These are phyloP conservation scores for Austroboletus niveus DNA, from an alignment of 1,284 basidiomycete genomes.

Conservation along the genomic window DNA sequence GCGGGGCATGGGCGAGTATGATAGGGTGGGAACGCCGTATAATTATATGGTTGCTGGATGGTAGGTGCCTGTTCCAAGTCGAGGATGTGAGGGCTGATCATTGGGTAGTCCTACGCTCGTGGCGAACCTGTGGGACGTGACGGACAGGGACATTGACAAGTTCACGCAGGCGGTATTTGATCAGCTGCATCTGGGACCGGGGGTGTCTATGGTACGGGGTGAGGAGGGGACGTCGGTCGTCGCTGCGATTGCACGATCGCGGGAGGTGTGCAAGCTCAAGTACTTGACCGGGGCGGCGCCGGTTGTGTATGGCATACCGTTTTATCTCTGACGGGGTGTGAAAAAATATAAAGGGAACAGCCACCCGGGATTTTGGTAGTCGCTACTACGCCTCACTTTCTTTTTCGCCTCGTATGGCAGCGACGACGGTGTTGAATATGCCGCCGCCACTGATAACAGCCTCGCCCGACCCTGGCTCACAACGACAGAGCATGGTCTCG, in stretches of 20 bases:
- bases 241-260: slow-evolving; percentile 76
- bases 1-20: slow-evolving; percentile 90
- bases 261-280: slow-evolving; percentile 83
- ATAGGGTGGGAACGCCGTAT: slow-evolving; percentile 87
- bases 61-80: slow-evolving; percentile 47
- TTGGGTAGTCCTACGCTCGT: slow-evolving; percentile 79
- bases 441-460: slow-evolving; percentile 11
- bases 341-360: not conserved
- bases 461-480: slow-evolving; percentile 11
- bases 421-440: slow-evolving; percentile 7
- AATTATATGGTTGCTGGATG: slow-evolving; percentile 96
- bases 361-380: no score
- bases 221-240: slow-evolving; percentile 51
- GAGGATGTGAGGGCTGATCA: not conserved
- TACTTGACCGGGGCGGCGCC: slow-evolving; percentile 96
- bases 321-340: slow-evolving; percentile 52
- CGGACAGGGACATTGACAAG: slow-evolving; percentile 95
- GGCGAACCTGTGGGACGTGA: slow-evolving; percentile 98
- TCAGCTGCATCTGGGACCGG: slow-evolving; percentile 58
- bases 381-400: no score
- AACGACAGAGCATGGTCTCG: slow-evolving; percentile 25
- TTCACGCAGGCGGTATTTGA: slow-evolving; percentile 85
- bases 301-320: slow-evolving; percentile 93
- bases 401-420: slow-evolving; percentile 1
- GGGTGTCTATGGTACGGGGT: slow-evolving; percentile 51